Evolutionary conservation across 805 yeast genomes (phyloP), one percentile per base, ranked within the genome.

Genomic region (Candida maltosa): DNA sequence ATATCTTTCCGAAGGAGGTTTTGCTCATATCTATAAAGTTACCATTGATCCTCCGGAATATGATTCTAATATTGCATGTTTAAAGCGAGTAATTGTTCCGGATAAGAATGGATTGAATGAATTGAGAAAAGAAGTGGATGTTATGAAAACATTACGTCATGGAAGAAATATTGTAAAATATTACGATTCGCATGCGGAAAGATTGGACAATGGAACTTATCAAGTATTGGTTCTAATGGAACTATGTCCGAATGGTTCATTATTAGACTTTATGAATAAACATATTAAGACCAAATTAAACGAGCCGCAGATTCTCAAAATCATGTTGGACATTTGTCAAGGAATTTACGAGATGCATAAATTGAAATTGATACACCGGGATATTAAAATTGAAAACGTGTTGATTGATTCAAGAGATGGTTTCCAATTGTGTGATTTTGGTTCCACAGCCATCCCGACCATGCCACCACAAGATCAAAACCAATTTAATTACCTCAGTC

Each of bases 221-320:
- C 97, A 91, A 60, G 97, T 93, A 6, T 68, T 91, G 37, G 77
- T 91, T 28, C 68, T 91, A 45, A 93, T 91, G 97, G 98, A 91
- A 58, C 75, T 82, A 48, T 91, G 98, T 56, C 82, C 95, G 8
- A 85, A 84, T 55, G 76, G 83, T 44, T 87, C 95, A 12, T 73
- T 95, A 31, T 70, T 91, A 41, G 96, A 93, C 54, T 89, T 74
- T 53, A 89, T 91, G 97, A 93, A 91, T 60, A 73, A 82, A 14
- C 73, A 89, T 35, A 73, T 91, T 38, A 78, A 84, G 43, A 82
- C 87, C 9, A 91, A 89, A 54, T 69, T 91, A 35, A 64, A 75
- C 0, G 94, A 85, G 50, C 60, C 64, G 9, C 96, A 91, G 59
- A 83, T 93, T 29, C 64, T 87, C 40, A 80, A 78, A 42, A 89